Conservation (phyloP, 2,329 filamentous ascomycete genomes). For the Fusarium penzigii region DNA sequence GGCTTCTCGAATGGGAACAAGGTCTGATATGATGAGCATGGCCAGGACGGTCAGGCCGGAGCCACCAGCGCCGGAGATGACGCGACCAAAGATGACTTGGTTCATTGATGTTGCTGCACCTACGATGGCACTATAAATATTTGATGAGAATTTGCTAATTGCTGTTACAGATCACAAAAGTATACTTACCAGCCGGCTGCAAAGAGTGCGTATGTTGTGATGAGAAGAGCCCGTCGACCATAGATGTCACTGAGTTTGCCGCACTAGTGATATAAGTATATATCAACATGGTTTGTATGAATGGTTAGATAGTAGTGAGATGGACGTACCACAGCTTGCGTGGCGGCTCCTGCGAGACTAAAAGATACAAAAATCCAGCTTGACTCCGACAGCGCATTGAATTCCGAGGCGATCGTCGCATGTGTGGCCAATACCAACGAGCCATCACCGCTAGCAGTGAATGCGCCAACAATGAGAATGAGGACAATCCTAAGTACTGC, state of each 20-base stretch:
- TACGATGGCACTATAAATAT: not conserved
- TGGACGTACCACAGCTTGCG: not conserved
- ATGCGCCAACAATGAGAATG: slow-evolving; percentile 1
- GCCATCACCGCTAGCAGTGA: slow-evolving; percentile 9
- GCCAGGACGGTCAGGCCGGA: slow-evolving; percentile 5
- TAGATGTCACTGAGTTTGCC: slow-evolving; percentile 12
- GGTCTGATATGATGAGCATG: slow-evolving; percentile 6
- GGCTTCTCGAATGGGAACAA: slow-evolving; percentile 9
- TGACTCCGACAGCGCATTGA: slow-evolving; percentile 6
- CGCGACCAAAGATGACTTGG: slow-evolving; percentile 2
- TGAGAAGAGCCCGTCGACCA: slow-evolving; percentile 4
- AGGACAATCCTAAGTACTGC: no score
- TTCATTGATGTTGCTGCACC: not conserved
- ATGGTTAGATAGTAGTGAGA: no score
- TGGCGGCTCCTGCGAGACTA: slow-evolving; percentile 2
- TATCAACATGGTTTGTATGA: no score
- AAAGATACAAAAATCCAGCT: slow-evolving; percentile 7
- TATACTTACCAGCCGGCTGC: slow-evolving; percentile 2
- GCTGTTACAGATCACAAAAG: no score
- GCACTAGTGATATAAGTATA: not conserved
- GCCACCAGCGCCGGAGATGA: slow-evolving; percentile 5
- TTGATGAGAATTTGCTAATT: not conserved
- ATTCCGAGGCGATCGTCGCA: slow-evolving; percentile 6
- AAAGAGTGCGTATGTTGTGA: slow-evolving; percentile 5
- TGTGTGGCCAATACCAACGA: slow-evolving; percentile 12